These are phyloP conservation scores for Hypholoma fasciculare DNA, from an alignment of 768 basidiomycete genomes.

Conservation along the genomic window DNA sequence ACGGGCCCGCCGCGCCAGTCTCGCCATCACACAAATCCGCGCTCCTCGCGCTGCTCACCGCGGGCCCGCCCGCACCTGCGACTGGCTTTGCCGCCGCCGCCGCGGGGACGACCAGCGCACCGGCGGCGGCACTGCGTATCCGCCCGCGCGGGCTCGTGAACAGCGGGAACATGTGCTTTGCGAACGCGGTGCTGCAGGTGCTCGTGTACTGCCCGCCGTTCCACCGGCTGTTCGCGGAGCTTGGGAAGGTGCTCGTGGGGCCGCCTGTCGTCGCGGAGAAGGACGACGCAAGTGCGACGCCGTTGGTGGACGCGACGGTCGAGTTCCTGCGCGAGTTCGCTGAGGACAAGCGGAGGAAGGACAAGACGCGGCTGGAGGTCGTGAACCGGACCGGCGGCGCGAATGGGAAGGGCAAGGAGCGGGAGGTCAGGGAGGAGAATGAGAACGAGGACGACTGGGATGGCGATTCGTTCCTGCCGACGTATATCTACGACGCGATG, in stretches of 20 bases:
- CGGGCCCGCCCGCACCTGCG: constrained; percentile 22
- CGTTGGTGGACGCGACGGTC: constrained; percentile 67
- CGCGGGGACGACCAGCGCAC: constrained; percentile 7
- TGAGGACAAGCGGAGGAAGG: constrained; percentile 23
- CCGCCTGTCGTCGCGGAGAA: constrained; percentile 4
- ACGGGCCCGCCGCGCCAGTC: constrained; percentile 25
- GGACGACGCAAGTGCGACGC: constrained; percentile 30
- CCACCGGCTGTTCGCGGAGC: constrained; percentile 69
- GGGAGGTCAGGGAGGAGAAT: constrained; percentile 25
- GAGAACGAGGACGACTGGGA: constrained; percentile 49
- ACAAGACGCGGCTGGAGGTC: constrained; percentile 19
- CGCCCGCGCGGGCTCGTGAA: constrained; percentile 86
- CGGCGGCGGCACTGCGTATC: constrained; percentile 33
- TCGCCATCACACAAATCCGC: constrained; percentile 44
- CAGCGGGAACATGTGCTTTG: constrained; percentile 97
- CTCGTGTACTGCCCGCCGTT: constrained; percentile 91
- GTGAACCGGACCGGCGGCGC: constrained; percentile 22
- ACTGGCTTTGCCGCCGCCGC: constrained; percentile 19
- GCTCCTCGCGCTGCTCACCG: constrained; percentile 54
- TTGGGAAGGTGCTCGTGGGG: constrained; percentile 53
- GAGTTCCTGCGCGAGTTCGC: constrained; percentile 81
- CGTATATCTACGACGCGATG: constrained; percentile 88
- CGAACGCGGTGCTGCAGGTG: constrained; percentile 90
- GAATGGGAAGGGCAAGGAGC: constrained; percentile 28
- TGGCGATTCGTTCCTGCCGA: constrained; percentile 78